Conservation (phyloP, 768 basidiomycete genomes). For the Mycena amicta region DNA sequence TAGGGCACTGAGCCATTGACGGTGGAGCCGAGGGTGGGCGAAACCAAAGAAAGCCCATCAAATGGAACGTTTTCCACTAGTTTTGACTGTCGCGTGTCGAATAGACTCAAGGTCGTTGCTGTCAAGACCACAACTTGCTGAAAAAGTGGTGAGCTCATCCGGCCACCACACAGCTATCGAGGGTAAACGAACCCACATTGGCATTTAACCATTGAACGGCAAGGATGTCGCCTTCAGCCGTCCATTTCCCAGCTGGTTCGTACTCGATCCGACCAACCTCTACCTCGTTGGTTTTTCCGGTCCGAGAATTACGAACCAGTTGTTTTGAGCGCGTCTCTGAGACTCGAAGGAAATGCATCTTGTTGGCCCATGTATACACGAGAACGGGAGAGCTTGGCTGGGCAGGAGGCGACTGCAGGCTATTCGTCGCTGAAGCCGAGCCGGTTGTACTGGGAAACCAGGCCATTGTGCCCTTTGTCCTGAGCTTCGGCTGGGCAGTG, state of each 20-base stretch:
- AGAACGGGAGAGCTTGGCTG: slow-evolving; percentile 60
- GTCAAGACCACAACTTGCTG: slow-evolving; percentile 77
- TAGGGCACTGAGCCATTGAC: slow-evolving; percentile 50
- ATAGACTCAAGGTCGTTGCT: slow-evolving; percentile 59
- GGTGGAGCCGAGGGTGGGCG: slow-evolving; percentile 52
- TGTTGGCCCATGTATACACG: slow-evolving; percentile 83
- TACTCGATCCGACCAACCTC: slow-evolving; percentile 70
- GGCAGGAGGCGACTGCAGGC: slow-evolving; percentile 22
- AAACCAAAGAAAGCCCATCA: slow-evolving; percentile 57
- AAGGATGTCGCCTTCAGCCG: slow-evolving; percentile 61
- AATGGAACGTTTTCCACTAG: slow-evolving; percentile 66
- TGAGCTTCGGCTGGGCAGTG: slow-evolving; percentile 43
- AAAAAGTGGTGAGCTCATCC: slow-evolving; percentile 9
- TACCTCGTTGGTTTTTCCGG: slow-evolving; percentile 58
- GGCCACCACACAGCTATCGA: slow-evolving; percentile 1
- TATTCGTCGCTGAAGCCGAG: slow-evolving; percentile 24
- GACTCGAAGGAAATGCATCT: slow-evolving; percentile 65
- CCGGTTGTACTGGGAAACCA: slow-evolving; percentile 75
- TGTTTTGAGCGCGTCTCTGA: slow-evolving; percentile 61
- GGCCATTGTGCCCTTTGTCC: slow-evolving; percentile 66
- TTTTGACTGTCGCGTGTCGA: slow-evolving; percentile 59
- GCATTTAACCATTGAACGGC: slow-evolving; percentile 87
- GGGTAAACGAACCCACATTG: slow-evolving; percentile 65
- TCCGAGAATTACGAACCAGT: slow-evolving; percentile 50
- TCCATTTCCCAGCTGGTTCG: slow-evolving; percentile 62